Conservation (phyloP, 2,329 filamentous ascomycete genomes). For the Capronia epimyces region DNA sequence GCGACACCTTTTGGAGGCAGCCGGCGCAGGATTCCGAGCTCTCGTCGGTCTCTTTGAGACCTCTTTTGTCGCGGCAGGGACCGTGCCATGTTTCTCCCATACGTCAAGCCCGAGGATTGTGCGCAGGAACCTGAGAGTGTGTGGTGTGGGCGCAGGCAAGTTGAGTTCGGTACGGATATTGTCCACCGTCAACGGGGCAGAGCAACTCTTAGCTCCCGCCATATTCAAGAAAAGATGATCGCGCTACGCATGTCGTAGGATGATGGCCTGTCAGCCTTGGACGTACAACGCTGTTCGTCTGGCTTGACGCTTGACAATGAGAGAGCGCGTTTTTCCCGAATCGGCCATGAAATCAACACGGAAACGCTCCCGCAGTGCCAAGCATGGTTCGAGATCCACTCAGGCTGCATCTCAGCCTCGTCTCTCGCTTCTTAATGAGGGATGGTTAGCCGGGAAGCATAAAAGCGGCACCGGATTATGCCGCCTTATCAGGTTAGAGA, state of each 20-base stretch:
- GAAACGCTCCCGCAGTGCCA: neutral
- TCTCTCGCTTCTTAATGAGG: neutral
- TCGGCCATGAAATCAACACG: conserved; percentile 14
- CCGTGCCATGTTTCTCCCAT: neutral
- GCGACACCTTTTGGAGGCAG: conserved; percentile 11
- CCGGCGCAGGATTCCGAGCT: conserved; percentile 27
- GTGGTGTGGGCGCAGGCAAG: conserved; percentile 8
- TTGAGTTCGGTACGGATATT: conserved; percentile 16
- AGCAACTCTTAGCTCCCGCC: conserved; percentile 1
- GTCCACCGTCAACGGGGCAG: conserved; percentile 1
- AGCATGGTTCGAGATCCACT: neutral
- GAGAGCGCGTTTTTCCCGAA: conserved; percentile 7
- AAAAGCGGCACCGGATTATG: neutral
- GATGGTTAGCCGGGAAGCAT: neutral
- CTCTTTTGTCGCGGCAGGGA: neutral
- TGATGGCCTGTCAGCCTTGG: neutral
- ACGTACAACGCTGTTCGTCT: neutral
- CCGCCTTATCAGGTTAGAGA: neutral
- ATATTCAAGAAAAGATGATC: conserved; percentile 3
- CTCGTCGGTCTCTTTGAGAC: conserved; percentile 5
- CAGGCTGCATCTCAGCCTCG: neutral
- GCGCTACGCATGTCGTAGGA: neutral
- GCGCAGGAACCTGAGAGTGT: conserved; percentile 19
- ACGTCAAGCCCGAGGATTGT: conserved; percentile 10
- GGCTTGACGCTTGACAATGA: neutral